Evolutionary conservation across 2,329 filamentous ascomycete species (phyloP), one percentile per base, ranked within the genome.

Genomic region (Simplicillium aogashimaense): DNA sequence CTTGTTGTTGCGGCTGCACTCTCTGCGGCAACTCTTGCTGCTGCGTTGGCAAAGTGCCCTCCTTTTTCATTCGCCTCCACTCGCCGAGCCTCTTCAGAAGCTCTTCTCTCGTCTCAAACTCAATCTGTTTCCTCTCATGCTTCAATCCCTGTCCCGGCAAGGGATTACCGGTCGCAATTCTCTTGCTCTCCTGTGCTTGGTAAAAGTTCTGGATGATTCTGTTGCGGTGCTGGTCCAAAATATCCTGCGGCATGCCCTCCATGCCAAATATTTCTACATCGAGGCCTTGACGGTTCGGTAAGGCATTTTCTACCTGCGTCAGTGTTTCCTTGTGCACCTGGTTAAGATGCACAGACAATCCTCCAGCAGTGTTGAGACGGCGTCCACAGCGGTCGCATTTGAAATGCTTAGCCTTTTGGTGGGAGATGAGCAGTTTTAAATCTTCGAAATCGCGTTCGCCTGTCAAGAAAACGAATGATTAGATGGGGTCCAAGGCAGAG

Each of bases 361-460:
- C 92, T 74, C 92, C 92, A 33, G 89, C 89, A 2, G 92, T 98
- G 58, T 95, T 95, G 41, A 98, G 66, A 50, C 89, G 76, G 48
- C 92, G 79, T 39, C 81, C 81, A 60, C 92, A 98, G 66, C 83
- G 72, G 53, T 95, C 86, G 66, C 92, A 98, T 64, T 95, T 95
- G 73, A 95, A 97, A 63, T 98, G 92, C 65, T 97, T 97, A n/a
- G 90, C 89, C 61, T 95, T 97, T 58, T 97, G 92, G 62, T 98
- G 92, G 43, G 86, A 89, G 52, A 95, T 94, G 48, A 98, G 79
- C 51, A 97, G 88, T 70, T 95, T 95, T 36, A 95, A 64, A 61
- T 98, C 92, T 61, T 97, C 89, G 59, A 97, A 98, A 65, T 97
- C 90, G 67, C 90, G 85, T 65, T 98, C 92, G 64, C 77, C 77